Evolutionary conservation across 805 yeast species (phyloP).

Genomic region (Candida easanensis): DNA sequence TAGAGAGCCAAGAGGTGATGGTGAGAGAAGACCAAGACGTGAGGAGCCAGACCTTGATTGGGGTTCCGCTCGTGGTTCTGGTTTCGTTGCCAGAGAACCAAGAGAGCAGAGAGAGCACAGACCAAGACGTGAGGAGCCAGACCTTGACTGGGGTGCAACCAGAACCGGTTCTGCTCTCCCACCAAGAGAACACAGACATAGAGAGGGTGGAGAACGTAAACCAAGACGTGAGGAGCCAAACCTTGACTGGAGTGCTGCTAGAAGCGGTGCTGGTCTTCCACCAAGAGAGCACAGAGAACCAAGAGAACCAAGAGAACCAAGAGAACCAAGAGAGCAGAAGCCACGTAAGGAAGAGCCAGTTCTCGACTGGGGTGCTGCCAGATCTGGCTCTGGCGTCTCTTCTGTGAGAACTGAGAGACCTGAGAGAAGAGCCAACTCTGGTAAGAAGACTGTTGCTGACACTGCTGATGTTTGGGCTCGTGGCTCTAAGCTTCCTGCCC

Average conservation of each 20-base stretch:
- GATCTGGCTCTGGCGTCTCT: constrained; percentile 25
- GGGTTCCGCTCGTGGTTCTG: constrained; percentile 30
- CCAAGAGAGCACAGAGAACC: constrained; percentile 28
- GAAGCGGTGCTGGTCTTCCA: constrained; percentile 27
- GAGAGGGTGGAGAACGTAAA: constrained; percentile 21
- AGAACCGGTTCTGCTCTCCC: constrained; percentile 29
- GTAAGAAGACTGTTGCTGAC: constrained; percentile 27
- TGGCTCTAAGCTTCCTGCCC: constrained; percentile 25
- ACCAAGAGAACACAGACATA: constrained; percentile 32
- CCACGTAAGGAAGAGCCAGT: constrained; percentile 38
- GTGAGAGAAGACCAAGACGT: constrained; percentile 34
- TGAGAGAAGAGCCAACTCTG: constrained; percentile 30
- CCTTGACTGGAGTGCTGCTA: constrained; percentile 46
- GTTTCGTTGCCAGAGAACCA: constrained; percentile 27
- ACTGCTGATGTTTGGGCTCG: constrained; percentile 22
- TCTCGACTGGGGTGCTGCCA: constrained; percentile 45
- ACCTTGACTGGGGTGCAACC: constrained; percentile 56
- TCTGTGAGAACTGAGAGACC: constrained; percentile 35
- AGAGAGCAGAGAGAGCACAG: constrained; percentile 27
- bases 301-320: constrained; percentile 27
- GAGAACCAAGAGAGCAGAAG: constrained; percentile 33
- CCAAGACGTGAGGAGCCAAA: constrained; percentile 38
- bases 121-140: constrained; percentile 49
- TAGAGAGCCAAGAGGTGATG: constrained; percentile 28
- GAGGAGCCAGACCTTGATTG: constrained; percentile 63